Evolutionary conservation across 768 basidiomycete species (phyloP).

Genomic region (Trametes villosa): DNA sequence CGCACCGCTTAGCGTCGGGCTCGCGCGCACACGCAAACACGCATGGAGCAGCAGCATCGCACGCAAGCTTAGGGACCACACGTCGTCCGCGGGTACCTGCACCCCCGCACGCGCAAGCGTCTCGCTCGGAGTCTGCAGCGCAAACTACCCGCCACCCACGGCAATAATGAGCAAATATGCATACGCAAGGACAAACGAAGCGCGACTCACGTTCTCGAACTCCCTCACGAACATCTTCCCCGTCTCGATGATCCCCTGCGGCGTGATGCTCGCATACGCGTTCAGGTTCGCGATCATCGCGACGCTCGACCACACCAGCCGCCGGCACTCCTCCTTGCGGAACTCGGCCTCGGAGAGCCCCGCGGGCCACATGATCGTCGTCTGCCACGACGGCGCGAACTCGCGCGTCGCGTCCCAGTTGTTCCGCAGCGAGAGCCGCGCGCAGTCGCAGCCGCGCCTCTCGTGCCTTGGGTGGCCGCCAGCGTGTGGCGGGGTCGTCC

Average conservation of each 20-base stretch:
- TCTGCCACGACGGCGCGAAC: conserved; percentile 14
- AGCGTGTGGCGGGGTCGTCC: conserved; percentile 21
- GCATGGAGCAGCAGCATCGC: conserved; percentile 19
- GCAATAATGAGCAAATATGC: neutral
- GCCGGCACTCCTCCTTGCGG: conserved; percentile 16
- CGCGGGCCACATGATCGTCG: conserved; percentile 19
- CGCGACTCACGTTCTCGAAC: conserved; percentile 16
- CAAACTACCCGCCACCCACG: conserved; percentile 2
- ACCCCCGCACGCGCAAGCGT: conserved; percentile 18
- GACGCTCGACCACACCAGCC: conserved; percentile 15
- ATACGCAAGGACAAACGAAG: too few relatives aligned
- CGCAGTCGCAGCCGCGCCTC: conserved; percentile 9
- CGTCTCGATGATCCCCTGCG: neutral
- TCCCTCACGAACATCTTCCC: conserved; percentile 17
- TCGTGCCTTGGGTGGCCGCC: neutral
- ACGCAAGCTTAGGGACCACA: conserved; percentile 16
- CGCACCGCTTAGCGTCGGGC: conserved; percentile 6
- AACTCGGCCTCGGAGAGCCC: conserved; percentile 17
- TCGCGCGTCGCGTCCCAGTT: conserved; percentile 17
- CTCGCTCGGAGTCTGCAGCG: conserved; percentile 14
- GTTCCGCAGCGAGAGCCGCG: neutral
- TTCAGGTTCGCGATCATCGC: conserved; percentile 51
- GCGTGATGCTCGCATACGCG: conserved; percentile 40
- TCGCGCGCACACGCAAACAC: conserved; percentile 14
- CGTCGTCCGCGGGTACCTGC: conserved; percentile 24